Base-by-base conservation (phyloP, 345 rosid species). In the Euphorbia peplus region DNA sequence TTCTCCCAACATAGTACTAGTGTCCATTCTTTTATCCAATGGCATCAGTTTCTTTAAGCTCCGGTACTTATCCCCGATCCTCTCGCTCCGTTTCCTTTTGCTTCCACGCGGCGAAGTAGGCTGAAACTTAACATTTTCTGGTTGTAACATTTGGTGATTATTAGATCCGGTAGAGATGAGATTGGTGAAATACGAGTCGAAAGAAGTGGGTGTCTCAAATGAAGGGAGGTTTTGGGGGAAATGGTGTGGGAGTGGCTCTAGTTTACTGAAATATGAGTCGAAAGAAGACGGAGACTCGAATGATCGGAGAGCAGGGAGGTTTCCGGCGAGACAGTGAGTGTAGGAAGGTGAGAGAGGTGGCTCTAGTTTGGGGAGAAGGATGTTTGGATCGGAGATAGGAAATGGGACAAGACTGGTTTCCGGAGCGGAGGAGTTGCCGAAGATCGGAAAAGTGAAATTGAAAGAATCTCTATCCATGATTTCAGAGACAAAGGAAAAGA, bases 31-130 rank as follows among this genome's bases (percentile, higher is more conserved):
- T 63, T 60, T 77, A 32, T 83, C 81, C 83, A 82, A 75, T 2
- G 89, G 95, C 87, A 91, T 79, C 15, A 91, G 80, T 59, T 86
- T 87, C 58, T 82, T 85, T 48, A 91, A 42, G 16, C 73, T 63
- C 48, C 81, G 83, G n/a, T 77, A 79, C 73, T 73, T 86, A 19
- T 85, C 85, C 1, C 84, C 71, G 4, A 89, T 68, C 61, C 61
- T 87, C 52, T 53, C 75, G 6, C 80, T 57, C 19, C 75, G 64
- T 50, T 56, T 44, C 75, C 64, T 1, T 69, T 26, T 9, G 21
- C n/a, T 22, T 19, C n/a, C 8, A n/a, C n/a, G n/a, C n/a, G n/a
- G n/a, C n/a, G n/a, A n/a, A n/a, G n/a, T n/a, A 22, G n/a, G n/a
- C n/a, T 44, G 29, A 28, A n/a, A 5, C 11, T 6, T 16, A 1